Conservation (phyloP, 2,329 filamentous ascomycete genomes). For the Lachnellula hyalina region DNA sequence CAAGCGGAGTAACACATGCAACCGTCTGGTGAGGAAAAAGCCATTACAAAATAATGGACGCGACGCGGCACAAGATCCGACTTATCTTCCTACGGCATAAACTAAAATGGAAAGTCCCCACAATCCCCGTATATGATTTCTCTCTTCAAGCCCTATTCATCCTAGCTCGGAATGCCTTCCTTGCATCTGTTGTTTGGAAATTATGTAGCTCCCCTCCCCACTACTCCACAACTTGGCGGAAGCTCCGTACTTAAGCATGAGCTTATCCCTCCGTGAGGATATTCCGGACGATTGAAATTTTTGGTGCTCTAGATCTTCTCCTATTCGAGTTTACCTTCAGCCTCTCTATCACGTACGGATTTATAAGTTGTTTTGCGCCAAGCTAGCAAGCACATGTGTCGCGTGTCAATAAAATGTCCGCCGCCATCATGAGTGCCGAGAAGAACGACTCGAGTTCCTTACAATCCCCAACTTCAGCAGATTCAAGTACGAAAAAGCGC, state of each 20-base stretch:
- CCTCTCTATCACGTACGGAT: background rate
- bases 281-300: background rate
- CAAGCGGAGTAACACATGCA: background rate
- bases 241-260: slow-evolving; percentile 1
- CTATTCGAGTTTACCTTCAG: too few relatives aligned
- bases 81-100: background rate
- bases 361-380: background rate
- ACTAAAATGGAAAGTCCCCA: background rate
- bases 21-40: background rate
- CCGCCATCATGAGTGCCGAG: background rate
- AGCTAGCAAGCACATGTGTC: background rate
- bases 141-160: background rate
- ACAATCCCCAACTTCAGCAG: background rate
- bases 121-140: background rate
- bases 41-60: background rate
- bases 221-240: background rate
- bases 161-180: background rate
- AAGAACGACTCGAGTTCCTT: background rate
- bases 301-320: background rate
- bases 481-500: slow-evolving; percentile 18
- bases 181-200: background rate
- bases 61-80: background rate
- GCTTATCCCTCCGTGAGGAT: background rate
- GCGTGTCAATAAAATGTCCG: background rate
- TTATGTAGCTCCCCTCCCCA: background rate